Evolutionary conservation across 2,329 filamentous ascomycete genomes (phyloP).

Genomic region (Juglanconis oblonga): DNA sequence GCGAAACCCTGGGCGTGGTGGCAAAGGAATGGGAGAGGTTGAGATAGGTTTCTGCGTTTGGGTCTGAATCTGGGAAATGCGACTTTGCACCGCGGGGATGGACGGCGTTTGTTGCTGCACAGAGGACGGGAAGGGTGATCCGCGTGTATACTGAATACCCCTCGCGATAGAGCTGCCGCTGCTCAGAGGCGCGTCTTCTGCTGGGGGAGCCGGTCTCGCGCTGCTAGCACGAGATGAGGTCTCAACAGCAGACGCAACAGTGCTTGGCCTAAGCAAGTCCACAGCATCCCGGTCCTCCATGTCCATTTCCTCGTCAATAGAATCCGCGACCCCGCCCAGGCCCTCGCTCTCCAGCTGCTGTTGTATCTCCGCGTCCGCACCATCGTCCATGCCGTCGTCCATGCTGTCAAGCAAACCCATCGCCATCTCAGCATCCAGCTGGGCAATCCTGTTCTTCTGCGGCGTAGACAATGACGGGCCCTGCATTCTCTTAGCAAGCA

Average conservation of each 20-base stretch:
- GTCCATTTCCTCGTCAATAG: constrained; percentile 2
- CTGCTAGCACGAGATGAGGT: constrained; percentile 20
- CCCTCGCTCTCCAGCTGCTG: constrained; percentile 25
- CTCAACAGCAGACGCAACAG: not conserved
- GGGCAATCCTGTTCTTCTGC: constrained; percentile 29
- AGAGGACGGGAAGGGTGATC: not conserved
- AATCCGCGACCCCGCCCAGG: not conserved
- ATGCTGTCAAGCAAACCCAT: constrained; percentile 7
- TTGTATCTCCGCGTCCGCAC: constrained; percentile 23
- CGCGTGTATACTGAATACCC: not conserved
- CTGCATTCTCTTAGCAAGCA: constrained; percentile 26
- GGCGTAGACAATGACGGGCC: constrained; percentile 40
- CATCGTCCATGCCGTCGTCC: constrained; percentile 22
- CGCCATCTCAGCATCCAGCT: constrained; percentile 24
- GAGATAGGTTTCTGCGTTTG: not conserved
- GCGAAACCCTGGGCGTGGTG: not conserved
- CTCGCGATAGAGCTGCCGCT: not conserved
- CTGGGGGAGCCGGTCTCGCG: not conserved
- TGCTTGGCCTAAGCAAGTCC: not conserved
- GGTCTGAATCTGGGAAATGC: not conserved
- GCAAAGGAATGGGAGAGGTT: constrained; percentile 10
- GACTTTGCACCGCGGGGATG: not conserved
- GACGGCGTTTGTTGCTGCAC: not conserved
- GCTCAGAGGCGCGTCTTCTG: not conserved
- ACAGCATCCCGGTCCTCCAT: constrained; percentile 11